Base-by-base conservation (phyloP, 2,329 filamentous ascomycete genomes). In the Polychaeton citri region DNA sequence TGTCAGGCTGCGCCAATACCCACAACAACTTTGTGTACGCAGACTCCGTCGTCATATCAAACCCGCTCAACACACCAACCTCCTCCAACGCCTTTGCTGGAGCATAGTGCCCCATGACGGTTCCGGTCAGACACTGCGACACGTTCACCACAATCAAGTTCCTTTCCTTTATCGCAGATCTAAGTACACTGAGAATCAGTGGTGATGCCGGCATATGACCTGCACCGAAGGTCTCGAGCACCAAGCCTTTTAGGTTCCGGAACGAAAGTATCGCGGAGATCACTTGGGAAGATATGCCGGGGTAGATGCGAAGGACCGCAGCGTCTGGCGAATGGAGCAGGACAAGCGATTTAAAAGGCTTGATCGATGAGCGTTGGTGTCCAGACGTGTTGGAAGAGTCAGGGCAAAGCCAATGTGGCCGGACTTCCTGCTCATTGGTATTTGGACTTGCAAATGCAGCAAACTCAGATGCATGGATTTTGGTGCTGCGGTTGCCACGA, bases 371-470 rank as follows among this genome's bases (percentile, higher is more conserved):
- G 10, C 83, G 72, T 32, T 81, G 71, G 30, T 86, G 74, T 12
- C 81, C 83, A 8, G 81, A 84, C 19, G 93, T 83, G 33, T 76
- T 77, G 28, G 85, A 87, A 38, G 94, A 65, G 2, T 86, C 82
- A 20, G 80, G 73, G 47, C 76, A 75, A n/a, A n/a, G n/a, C n/a
- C n/a, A n/a, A n/a, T n/a, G n/a, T n/a, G n/a, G n/a, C n/a, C n/a
- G n/a, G n/a, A n/a, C n/a, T n/a, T n/a, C n/a, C n/a, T n/a, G n/a
- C n/a, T n/a, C n/a, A n/a, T n/a, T n/a, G n/a, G n/a, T n/a, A 57
- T 94, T 95, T n/a, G 87, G 87, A 32, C 80, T 85, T 39, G 77
- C 80, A 57, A 95, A 95, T 5, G 86, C 87, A 38, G 83, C 77
- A 54, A 92, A 94, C 36, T 82, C 76, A 39, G 81, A 83, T 5